Base-by-base conservation (phyloP, 441 rosid species). In the Croton setiger region DNA sequence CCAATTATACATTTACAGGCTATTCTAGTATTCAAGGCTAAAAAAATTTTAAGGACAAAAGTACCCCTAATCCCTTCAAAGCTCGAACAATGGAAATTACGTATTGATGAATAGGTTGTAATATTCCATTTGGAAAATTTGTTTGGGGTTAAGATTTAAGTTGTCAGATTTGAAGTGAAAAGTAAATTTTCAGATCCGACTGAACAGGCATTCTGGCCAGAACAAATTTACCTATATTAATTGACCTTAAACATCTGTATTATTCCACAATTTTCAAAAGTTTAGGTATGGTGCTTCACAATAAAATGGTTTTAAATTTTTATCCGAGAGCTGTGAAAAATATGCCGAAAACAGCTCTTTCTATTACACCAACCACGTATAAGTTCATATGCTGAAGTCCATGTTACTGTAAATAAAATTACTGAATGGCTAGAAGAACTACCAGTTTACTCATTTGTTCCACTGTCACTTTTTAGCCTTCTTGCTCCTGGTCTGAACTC, bases 401-500 rank as follows among this genome's bases (percentile, higher is more conserved):
- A 37, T n/a, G 33, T 18, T 39, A 11, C 3, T 41, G 7, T 20
- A 18, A 53, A 6, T 7, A 7, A 36, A 64, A 23, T 10, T 20
- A 14, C 17, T 35, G 6, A 18, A 12, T 37, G 14, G 18, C 57
- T 45, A 36, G 47, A 59, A 13, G 57, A 18, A 27, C 11, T 48
- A 49, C 23, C 52, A 60, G 9, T 20, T 31, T 44, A 31, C n/a
- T 41, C 18, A 58, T 56, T 66, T 27, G 31, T 23, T 41, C 64
- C 58, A 20, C 56, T 4, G 52, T 53, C 41, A 23, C 9, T 49
- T 21, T 47, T 21, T 47, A 64, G 53, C 15, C 23, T 67, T 66
- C 64, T 63, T 27, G 60, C 47, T 66, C 27, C 71, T 44, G 35
- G 45, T 62, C 64, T 51, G 56, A 47, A 60, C 64, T 20, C 68